Evolutionary conservation across 2,329 filamentous ascomycete genomes (phyloP).

Genomic region (Didymella keratinophila): DNA sequence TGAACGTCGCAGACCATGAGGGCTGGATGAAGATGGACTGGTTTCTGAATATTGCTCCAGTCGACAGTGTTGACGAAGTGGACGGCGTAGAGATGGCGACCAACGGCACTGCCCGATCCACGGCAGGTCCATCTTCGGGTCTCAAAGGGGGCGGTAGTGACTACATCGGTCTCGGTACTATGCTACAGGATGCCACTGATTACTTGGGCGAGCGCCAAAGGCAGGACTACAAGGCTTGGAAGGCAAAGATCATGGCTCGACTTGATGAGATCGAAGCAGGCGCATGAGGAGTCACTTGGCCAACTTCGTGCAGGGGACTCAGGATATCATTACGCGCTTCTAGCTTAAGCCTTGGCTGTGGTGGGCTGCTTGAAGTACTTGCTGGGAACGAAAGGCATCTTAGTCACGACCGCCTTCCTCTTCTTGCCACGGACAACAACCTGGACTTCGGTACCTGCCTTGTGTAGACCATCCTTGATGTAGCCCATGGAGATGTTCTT

Average conservation of each 20-base stretch:
- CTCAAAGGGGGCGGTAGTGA: constrained; percentile 54
- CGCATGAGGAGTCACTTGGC: not conserved
- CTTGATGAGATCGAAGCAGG: constrained; percentile 59
- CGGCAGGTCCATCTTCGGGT: constrained; percentile 49
- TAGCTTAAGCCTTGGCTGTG: constrained; percentile 33
- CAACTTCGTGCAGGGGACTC: not conserved
- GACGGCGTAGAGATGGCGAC: constrained; percentile 36
- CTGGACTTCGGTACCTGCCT: constrained; percentile 80
- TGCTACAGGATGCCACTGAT: constrained; percentile 79
- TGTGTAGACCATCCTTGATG: constrained; percentile 80
- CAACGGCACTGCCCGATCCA: constrained; percentile 28
- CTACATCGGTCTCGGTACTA: constrained; percentile 64
- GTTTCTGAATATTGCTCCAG: constrained; percentile 62
- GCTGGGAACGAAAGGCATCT: constrained; percentile 87
- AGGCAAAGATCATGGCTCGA: constrained; percentile 64
- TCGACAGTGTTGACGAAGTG: constrained; percentile 35
- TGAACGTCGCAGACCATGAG: constrained; percentile 44
- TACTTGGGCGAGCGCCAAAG: constrained; percentile 71
- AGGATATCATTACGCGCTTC: not conserved
- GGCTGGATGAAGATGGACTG: constrained; percentile 62
- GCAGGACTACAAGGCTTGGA: constrained; percentile 71
- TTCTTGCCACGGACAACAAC: constrained; percentile 79
- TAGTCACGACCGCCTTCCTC: constrained; percentile 76
- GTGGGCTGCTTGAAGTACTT: constrained; percentile 69
- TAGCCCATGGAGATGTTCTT: constrained; percentile 98